Evolutionary conservation across 495 filamentous ascomycete species (phyloP).

Genomic region (Apodospora peruviana): DNA sequence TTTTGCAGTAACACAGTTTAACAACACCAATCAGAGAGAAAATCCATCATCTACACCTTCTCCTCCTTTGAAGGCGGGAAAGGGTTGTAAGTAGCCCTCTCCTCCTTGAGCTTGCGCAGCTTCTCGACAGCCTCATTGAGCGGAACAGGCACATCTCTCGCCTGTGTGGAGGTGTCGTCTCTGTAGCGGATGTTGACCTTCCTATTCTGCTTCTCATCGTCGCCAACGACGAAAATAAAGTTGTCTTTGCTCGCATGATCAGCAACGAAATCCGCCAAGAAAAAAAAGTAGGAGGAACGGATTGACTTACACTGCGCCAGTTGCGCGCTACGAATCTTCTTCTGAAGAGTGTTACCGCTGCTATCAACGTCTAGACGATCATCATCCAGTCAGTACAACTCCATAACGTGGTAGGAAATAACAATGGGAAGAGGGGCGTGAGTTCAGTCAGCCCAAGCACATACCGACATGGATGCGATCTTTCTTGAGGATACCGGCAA

Average conservation of each 20-base stretch:
- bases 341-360: slow-evolving; percentile 86
- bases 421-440: not conserved
- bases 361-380: slow-evolving; percentile 66
- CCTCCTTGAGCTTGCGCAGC: slow-evolving; percentile 60
- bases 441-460: slow-evolving; percentile 5
- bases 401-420: not conserved
- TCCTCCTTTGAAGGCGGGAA: slow-evolving; percentile 26
- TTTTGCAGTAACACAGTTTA: too few species aligned
- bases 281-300: not conserved
- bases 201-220: slow-evolving; percentile 67
- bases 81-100: slow-evolving; percentile 31
- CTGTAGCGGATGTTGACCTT: slow-evolving; percentile 87
- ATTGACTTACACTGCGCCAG: slow-evolving; percentile 84
- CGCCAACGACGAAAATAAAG: slow-evolving; percentile 63
- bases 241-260: too few species aligned
- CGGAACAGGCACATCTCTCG: slow-evolving; percentile 57
- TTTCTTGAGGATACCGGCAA: slow-evolving; percentile 55
- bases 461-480: slow-evolving; percentile 47
- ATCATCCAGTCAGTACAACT: not conserved
- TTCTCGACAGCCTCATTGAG: slow-evolving; percentile 74
- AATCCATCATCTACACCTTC: too few species aligned
- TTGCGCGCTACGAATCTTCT: slow-evolving; percentile 90
- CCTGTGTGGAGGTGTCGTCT: slow-evolving; percentile 79
- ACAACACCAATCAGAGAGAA: too few species aligned
- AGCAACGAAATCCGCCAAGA: too few species aligned